phyloP scores from a whole-genome alignment of 306 rosid species.

The Vigna trinervia region DNA sequence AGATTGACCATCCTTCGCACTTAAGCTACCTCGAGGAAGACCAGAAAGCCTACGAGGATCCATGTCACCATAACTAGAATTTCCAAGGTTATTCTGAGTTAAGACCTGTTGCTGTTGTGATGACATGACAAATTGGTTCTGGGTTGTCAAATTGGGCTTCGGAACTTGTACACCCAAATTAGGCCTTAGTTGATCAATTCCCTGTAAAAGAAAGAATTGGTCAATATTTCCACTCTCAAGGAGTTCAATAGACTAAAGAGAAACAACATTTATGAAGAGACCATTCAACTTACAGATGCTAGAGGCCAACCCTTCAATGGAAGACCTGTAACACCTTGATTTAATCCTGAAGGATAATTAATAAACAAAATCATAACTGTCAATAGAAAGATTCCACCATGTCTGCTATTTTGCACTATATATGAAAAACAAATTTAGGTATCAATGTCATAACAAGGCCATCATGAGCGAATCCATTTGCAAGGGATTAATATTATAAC shows the following conservation, averaged over 20 bases:
- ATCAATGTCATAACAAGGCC: conserved; percentile 24
- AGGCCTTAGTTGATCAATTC: conserved; percentile 84
- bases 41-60: conserved; percentile 85
- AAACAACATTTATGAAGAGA: conserved; percentile 21
- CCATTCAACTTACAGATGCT: conserved; percentile 69
- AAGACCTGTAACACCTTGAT: conserved; percentile 72
- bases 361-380: conserved; percentile 17
- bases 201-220: conserved; percentile 56
- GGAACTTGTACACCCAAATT: conserved; percentile 81
- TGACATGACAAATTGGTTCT: conserved; percentile 70
- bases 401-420: conserved; percentile 18
- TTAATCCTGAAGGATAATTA: conserved; percentile 64
- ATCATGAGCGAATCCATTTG: conserved; percentile 20
- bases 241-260: conserved; percentile 29
- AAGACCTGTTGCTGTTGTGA: conserved; percentile 81
- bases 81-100: conserved; percentile 73
- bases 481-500: conserved; percentile 26
- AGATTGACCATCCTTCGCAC: conserved; percentile 73
- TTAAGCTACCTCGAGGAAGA: conserved; percentile 70
- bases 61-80: conserved; percentile 73
- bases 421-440: conserved; percentile 27
- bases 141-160: conserved; percentile 71
- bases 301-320: conserved; percentile 94
- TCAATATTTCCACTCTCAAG: conserved; percentile 35
- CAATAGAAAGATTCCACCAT: conserved; percentile 32